A percentile compares a stretch with the other conserved stretches of the same genome.
Evolutionary conservation across 768 basidiomycete genomes (phyloP).

Genomic region (Phylloporus sp.): DNA sequence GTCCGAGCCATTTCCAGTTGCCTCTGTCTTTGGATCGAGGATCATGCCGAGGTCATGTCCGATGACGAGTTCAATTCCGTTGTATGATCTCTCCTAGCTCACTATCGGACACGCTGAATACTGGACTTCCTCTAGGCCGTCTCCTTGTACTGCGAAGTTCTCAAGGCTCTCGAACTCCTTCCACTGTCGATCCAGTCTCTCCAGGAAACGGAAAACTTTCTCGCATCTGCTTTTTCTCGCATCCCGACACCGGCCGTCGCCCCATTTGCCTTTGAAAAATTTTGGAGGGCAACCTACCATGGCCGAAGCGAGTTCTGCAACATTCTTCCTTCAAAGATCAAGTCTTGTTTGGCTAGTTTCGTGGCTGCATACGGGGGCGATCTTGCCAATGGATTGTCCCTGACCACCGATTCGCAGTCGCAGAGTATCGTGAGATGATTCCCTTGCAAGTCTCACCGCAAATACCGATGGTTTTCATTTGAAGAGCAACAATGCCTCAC

Average conservation of each 20-base stretch:
- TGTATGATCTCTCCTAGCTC: constrained; percentile 33
- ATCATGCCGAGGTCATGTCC: constrained; percentile 37
- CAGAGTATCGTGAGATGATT: constrained; percentile 27
- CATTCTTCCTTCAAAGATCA: constrained; percentile 40
- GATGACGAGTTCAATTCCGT: constrained; percentile 43
- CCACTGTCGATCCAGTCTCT: constrained; percentile 41
- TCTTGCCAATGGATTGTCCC: constrained; percentile 40
- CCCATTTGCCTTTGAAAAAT: constrained; percentile 48
- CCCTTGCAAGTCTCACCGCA: constrained; percentile 4
- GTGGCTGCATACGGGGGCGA: constrained; percentile 46
- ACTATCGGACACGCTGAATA: background rate
- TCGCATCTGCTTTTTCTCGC: constrained; percentile 47
- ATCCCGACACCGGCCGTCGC: constrained; percentile 45
- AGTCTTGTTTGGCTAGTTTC: constrained; percentile 42
- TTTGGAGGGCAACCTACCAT: constrained; percentile 57
- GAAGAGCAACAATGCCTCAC: constrained; percentile 9
- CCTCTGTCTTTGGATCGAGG: constrained; percentile 50
- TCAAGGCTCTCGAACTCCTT: constrained; percentile 36
- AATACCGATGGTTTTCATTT: constrained; percentile 16
- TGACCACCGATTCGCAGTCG: constrained; percentile 34
- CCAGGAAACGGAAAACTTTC: constrained; percentile 38
- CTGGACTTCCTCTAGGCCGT: constrained; percentile 20
- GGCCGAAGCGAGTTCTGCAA: constrained; percentile 33
- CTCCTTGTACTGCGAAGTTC: constrained; percentile 41
- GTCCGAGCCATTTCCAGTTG: constrained; percentile 35